Percentiles rank a stretch among this genome's conserved stretches.
Evolutionary conservation across 179 eudicot species (phyloP).

Genomic region (Corrigiola litoralis): DNA sequence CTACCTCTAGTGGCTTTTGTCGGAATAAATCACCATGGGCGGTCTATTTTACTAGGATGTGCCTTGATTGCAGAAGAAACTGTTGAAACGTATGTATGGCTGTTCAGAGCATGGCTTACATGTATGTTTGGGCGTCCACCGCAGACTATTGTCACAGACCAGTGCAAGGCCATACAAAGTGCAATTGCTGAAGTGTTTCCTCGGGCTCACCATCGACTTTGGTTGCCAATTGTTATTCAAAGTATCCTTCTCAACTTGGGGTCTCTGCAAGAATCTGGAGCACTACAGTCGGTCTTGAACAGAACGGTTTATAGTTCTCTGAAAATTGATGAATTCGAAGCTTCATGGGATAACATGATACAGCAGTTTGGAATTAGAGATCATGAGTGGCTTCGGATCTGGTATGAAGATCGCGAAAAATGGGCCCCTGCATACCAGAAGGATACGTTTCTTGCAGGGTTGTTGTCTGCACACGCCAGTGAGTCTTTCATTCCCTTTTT

Average conservation of each 20-base stretch:
- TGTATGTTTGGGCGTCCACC: conserved; percentile 69
- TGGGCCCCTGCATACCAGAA: conserved; percentile 67
- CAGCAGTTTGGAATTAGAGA: conserved; percentile 43
- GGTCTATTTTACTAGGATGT: conserved; percentile 57
- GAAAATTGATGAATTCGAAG: conserved; percentile 58
- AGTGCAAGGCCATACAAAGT: conserved; percentile 39
- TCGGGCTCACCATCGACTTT: conserved; percentile 42
- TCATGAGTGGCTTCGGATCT: conserved; percentile 40
- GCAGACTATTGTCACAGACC: conserved; percentile 50
- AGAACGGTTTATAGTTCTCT: conserved; percentile 36
- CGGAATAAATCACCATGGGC: conserved; percentile 63
- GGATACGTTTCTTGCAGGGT: conserved; percentile 54
- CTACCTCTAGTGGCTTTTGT: conserved; percentile 47
- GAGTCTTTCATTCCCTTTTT: conserved; percentile 37
- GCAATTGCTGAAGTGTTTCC: conserved; percentile 65
- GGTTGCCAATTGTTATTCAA: conserved; percentile 35
- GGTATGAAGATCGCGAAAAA: conserved; percentile 51
- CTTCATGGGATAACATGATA: conserved; percentile 54
- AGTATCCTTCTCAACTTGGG: conserved; percentile 36
- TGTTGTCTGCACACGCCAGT: conserved; percentile 23
- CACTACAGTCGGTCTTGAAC: conserved; percentile 29
- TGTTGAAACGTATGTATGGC: conserved; percentile 52
- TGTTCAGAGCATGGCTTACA: conserved; percentile 64
- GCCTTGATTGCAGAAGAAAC: conserved; percentile 57
- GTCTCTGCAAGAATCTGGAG: conserved; percentile 28